Evolutionary conservation across 345 rosid genomes (phyloP), one percentile per base, ranked within the genome.

Genomic region (Gossypioides kirkii): DNA sequence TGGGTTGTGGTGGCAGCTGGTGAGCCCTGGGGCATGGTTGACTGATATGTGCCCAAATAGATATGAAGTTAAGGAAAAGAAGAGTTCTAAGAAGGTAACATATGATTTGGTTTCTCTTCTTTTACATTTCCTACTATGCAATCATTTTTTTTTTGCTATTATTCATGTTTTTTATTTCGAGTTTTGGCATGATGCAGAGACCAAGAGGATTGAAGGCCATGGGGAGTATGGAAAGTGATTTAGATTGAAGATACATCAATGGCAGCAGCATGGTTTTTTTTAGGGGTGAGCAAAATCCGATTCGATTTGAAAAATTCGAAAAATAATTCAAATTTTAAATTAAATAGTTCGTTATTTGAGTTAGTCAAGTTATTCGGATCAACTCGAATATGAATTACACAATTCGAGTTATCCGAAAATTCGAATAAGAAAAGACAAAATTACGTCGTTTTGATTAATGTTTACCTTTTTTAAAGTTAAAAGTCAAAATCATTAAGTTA

Each of bases 1-100:
- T 76, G 80, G 80, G 76, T 52, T 52, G 56, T 58, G 28, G 32
- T 70, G 74, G 82, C 81, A 89, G 93, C 78, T 85, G 83, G 93
- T 85, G 71, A 87, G 90, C 68, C 93, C 93, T 1, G 93, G 93
- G 61, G 90, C 90, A n/a, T 87, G 93, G 93, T 79, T 89, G 85
- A 82, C 88, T 65, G 93, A 89, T 80, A 85, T 89, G 90, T 82
- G 89, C 76, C 93, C 85, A 76, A 91, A 89, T 79, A 89, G 93
- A 79, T 89, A 89, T 72, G 89, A 89, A 83, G 93, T 89, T 41
- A 87, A 88, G 84, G 93, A 89, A 82, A 89, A 84, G 82, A 89
- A 89, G 86, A 86, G 84, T 72, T 78, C 86, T 56, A 87, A 89
- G 80, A 89, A 89, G 93, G 93, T 89, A 84, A 13, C 10, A 1